Evolutionary conservation across 371 early-diverging fungal genomes (phyloP).

Genomic region (Apophysomyces trapeziformis): DNA sequence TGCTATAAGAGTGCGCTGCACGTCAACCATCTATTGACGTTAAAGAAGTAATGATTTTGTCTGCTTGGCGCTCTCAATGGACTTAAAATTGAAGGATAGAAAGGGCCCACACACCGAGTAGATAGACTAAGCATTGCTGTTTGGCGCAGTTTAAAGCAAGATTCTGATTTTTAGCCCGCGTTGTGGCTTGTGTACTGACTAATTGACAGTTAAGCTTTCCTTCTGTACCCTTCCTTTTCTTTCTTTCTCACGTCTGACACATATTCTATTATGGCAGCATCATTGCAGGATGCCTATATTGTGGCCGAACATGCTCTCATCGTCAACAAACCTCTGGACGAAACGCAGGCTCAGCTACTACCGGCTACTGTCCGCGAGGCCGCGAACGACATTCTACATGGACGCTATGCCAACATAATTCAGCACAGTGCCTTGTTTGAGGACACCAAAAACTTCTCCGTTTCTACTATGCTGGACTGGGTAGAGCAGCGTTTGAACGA

Average conservation of each 20-base stretch:
- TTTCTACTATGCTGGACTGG: slow-evolving; percentile 27
- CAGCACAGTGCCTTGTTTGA: slow-evolving; percentile 32
- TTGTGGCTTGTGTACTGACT: slow-evolving; percentile 1
- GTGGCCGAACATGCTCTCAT: slow-evolving; percentile 24
- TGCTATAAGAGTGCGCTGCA: too few relatives aligned
- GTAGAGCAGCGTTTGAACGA: slow-evolving; percentile 19
- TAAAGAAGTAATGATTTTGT: too few relatives aligned
- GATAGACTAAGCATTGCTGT: neutral
- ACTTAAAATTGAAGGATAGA: too few relatives aligned
- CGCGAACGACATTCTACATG: slow-evolving; percentile 30
- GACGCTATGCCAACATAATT: slow-evolving; percentile 38
- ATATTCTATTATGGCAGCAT: neutral
- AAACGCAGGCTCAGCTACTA: slow-evolving; percentile 8
- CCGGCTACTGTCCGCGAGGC: slow-evolving; percentile 8
- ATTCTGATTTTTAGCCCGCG: neutral
- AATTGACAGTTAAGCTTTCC: neutral
- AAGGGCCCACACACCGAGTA: neutral
- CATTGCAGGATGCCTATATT: slow-evolving; percentile 10
- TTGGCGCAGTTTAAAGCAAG: neutral
- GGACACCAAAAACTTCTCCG: slow-evolving; percentile 19
- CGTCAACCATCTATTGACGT: too few relatives aligned
- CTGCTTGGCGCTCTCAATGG: too few relatives aligned
- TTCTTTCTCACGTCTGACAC: neutral
- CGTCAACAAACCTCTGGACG: slow-evolving; percentile 20
- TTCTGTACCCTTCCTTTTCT: neutral